Percentiles rank a stretch among this genome's conserved stretches.
Conservation (phyloP, 2,329 filamentous ascomycete species). For the Fusarium avenaceum region DNA sequence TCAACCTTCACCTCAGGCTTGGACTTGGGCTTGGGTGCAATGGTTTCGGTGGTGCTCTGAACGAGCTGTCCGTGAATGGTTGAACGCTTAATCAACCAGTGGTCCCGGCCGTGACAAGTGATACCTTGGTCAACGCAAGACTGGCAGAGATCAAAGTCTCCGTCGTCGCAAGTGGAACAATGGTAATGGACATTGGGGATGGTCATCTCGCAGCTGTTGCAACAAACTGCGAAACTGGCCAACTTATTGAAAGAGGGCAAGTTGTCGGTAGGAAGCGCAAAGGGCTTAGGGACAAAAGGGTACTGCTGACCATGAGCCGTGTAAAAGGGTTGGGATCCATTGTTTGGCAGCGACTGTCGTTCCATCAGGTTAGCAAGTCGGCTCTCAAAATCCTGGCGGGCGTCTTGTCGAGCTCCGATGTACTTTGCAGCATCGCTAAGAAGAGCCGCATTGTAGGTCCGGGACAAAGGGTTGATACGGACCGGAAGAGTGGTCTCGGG, state of each 20-base stretch:
- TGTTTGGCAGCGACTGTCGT: slow-evolving; percentile 34
- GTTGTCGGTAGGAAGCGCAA: neutral
- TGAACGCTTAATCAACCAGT: slow-evolving; percentile 95
- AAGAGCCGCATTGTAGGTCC: slow-evolving; percentile 46
- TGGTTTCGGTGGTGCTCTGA: slow-evolving; percentile 86
- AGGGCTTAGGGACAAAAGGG: slow-evolving; percentile 20
- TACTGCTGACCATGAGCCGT: slow-evolving; percentile 8
- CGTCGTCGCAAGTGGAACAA: slow-evolving; percentile 91
- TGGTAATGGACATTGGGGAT: slow-evolving; percentile 91
- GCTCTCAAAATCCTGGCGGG: slow-evolving; percentile 48
- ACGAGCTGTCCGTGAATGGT: slow-evolving; percentile 83
- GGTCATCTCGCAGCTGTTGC: slow-evolving; percentile 86
- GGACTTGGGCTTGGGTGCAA: slow-evolving; percentile 71
- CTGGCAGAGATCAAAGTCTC: slow-evolving; percentile 94
- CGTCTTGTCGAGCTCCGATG: slow-evolving; percentile 41
- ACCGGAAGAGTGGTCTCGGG: slow-evolving; percentile 44
- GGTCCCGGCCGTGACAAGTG: slow-evolving; percentile 81
- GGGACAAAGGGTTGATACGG: slow-evolving; percentile 46
- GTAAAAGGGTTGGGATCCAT: slow-evolving; percentile 1
- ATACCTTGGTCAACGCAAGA: slow-evolving; percentile 81
- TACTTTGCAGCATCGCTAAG: slow-evolving; percentile 49
- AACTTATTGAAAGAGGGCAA: neutral
- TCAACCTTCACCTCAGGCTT: slow-evolving; percentile 45
- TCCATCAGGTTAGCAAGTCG: slow-evolving; percentile 49
- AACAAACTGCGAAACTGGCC: slow-evolving; percentile 82